These are phyloP conservation scores for Marchantia polymorpha DNA, from an alignment of 225 moss, liverwort and hornwort species.

Conservation along the genomic window DNA sequence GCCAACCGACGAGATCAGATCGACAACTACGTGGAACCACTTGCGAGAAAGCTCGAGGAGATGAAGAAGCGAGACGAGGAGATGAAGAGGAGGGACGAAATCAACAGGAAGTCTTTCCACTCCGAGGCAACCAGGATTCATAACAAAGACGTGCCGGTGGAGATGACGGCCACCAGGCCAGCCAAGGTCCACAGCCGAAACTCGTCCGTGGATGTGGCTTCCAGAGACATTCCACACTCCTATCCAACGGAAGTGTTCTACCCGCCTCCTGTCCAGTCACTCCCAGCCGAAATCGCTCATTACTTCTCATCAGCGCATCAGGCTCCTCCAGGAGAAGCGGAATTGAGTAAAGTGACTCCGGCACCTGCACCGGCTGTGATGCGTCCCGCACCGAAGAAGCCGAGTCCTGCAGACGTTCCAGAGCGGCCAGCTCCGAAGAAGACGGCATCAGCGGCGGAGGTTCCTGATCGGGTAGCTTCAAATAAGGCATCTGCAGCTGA, in stretches of 20 bases:
- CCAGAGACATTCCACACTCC: conserved; percentile 13
- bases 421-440: not conserved
- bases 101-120: not conserved
- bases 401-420: not conserved
- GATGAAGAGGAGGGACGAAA: conserved; percentile 14
- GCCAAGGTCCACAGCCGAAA: conserved; percentile 17
- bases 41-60: conserved; percentile 40
- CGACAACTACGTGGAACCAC: conserved; percentile 39
- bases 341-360: conserved; percentile 19
- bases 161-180: not conserved
- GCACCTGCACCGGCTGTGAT: conserved; percentile 7
- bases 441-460: not conserved
- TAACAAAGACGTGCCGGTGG: not conserved
- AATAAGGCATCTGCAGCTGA: not conserved
- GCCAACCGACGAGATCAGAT: conserved; percentile 47
- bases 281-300: conserved; percentile 14
- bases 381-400: conserved; percentile 15
- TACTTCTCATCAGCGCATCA: conserved; percentile 19
- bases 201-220: conserved; percentile 10
- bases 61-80: conserved; percentile 23
- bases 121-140: not conserved
- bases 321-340: conserved; percentile 13
- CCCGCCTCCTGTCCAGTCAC: conserved; percentile 17
- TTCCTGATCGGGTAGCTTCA: not conserved
- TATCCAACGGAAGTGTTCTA: conserved; percentile 21